These are phyloP conservation scores for Claviceps lovelessii DNA, from an alignment of 2,329 filamentous ascomycete genomes.

Conservation along the genomic window DNA sequence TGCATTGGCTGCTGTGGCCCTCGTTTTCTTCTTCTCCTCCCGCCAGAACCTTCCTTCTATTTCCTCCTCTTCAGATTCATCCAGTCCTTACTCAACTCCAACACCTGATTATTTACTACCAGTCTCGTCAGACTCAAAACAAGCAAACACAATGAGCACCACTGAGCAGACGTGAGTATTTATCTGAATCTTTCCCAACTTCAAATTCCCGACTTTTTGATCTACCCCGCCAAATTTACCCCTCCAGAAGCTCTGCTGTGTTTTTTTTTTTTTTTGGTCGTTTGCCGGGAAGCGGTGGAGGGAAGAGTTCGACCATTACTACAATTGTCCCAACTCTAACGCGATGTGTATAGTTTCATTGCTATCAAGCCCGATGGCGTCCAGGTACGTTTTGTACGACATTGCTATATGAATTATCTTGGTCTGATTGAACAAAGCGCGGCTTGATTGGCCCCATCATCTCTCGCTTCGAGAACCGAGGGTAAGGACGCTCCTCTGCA, in stretches of 20 bases:
- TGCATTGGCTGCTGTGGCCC: conserved; percentile 22
- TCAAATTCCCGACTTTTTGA: not conserved
- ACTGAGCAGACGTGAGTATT: conserved; percentile 69
- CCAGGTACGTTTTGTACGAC: conserved; percentile 51
- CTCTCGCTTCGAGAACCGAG: conserved; percentile 92
- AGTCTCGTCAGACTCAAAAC: conserved; percentile 13
- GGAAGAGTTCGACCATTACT: not conserved
- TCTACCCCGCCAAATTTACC: conserved; percentile 20
- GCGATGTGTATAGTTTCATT: conserved; percentile 64
- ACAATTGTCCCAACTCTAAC: conserved; percentile 11
- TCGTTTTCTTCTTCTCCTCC: conserved; percentile 10
- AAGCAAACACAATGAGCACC: conserved; percentile 47
- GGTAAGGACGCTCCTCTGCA: conserved; percentile 34
- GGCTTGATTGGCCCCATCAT: conserved; percentile 97
- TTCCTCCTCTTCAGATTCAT: conserved; percentile 15
- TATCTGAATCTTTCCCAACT: not conserved
- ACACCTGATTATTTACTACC: conserved; percentile 12
- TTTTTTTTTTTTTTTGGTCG: not conserved
- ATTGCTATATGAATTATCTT: not conserved
- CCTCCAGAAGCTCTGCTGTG: conserved; percentile 7
- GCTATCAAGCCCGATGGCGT: conserved; percentile 99
- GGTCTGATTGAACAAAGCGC: conserved; percentile 43
- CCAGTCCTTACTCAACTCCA: conserved; percentile 14
- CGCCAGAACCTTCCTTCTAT: conserved; percentile 8
- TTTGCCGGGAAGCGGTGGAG: not conserved